Percentiles rank a stretch among this genome's conserved stretches.
Conservation (phyloP, 1,284 basidiomycete genomes). For the Neotropicomus parvogracilis region DNA sequence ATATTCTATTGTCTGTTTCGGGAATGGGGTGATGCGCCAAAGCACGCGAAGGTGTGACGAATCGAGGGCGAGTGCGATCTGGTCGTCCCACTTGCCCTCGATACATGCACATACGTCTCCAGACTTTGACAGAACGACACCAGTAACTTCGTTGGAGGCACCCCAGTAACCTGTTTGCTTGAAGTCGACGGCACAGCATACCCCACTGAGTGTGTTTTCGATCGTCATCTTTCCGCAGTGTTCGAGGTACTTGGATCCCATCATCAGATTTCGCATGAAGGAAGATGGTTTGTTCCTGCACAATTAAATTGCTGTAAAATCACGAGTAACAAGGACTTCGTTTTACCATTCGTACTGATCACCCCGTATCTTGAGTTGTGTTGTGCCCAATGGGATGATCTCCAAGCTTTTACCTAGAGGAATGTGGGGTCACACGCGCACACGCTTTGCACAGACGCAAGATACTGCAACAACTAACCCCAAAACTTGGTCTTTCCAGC, state of each 20-base stretch:
- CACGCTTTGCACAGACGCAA: conserved; percentile 15
- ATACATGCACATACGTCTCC: conserved; percentile 56
- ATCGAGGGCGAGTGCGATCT: conserved; percentile 63
- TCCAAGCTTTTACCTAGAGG: conserved; percentile 76
- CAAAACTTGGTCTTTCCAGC: conserved; percentile 86
- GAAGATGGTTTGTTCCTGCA: conserved; percentile 80
- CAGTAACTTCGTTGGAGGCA: conserved; percentile 70
- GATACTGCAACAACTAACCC: conserved; percentile 48
- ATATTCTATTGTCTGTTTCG: conserved; percentile 67
- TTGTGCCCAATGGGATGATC: conserved; percentile 73
- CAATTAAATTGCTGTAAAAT: conserved; percentile 7
- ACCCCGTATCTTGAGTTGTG: conserved; percentile 58
- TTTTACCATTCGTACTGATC: conserved; percentile 69
- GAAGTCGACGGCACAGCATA: conserved; percentile 71
- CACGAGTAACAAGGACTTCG: neutral
- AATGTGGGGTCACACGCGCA: conserved; percentile 15
- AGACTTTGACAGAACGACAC: conserved; percentile 51
- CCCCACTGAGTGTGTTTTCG: conserved; percentile 53
- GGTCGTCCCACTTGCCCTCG: conserved; percentile 85
- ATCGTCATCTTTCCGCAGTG: conserved; percentile 75
- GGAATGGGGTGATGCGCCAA: conserved; percentile 72
- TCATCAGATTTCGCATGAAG: conserved; percentile 86
- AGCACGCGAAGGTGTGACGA: conserved; percentile 67
- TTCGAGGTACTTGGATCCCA: conserved; percentile 88
- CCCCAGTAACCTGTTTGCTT: conserved; percentile 84